Conservation (phyloP, 257 asterid species). For the Salvia rosmarinus region DNA sequence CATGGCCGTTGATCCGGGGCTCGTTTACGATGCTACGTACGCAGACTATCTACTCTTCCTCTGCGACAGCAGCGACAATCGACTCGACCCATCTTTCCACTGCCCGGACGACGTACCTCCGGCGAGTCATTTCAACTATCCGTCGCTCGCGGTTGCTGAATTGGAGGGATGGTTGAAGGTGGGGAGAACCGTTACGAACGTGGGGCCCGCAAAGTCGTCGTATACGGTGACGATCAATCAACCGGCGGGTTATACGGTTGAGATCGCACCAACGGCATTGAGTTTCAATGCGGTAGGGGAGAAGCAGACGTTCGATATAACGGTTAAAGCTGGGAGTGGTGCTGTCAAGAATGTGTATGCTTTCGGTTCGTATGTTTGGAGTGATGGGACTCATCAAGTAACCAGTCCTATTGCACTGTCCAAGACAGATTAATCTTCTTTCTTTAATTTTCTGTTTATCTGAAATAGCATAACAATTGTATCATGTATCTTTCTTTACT, state of each 20-base stretch:
- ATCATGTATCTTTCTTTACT: not conserved
- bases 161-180: conserved; percentile 38
- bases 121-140: conserved; percentile 48
- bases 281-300: conserved; percentile 40
- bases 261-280: conserved; percentile 37
- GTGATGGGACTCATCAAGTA: conserved; percentile 45
- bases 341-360: conserved; percentile 30
- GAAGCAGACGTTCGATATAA: conserved; percentile 38
- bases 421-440: not conserved
- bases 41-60: conserved; percentile 48
- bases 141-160: conserved; percentile 47
- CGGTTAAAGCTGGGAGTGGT: conserved; percentile 20
- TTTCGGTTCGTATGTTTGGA: conserved; percentile 42
- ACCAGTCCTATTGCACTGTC: conserved; percentile 42
- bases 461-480: not conserved
- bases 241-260: conserved; percentile 41
- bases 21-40: conserved; percentile 49
- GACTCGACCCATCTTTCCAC: conserved; percentile 28
- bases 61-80: conserved; percentile 28
- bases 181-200: conserved; percentile 54
- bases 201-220: conserved; percentile 33
- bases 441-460: too few species aligned
- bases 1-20: conserved; percentile 61
- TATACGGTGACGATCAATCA: conserved; percentile 27
- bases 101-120: conserved; percentile 40